A percentile compares a stretch with the other conserved stretches of the same genome.
Conservation (phyloP, 257 asterid species). For the Galeopsis tetrahit region DNA sequence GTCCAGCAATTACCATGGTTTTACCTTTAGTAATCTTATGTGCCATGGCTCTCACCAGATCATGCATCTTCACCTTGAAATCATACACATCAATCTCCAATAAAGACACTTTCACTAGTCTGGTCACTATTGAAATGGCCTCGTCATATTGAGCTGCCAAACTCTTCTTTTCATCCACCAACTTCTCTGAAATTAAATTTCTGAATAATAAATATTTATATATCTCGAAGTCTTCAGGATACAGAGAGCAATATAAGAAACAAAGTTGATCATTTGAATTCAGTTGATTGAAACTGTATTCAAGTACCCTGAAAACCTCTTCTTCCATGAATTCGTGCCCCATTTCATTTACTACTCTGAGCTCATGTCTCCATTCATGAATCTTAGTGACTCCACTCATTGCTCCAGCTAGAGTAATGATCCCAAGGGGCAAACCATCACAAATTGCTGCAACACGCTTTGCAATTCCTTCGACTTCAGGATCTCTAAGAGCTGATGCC, state of each 20-base stretch:
- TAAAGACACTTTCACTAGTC: conserved; percentile 17
- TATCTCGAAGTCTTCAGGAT: conserved; percentile 20
- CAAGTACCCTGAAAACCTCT: conserved; percentile 24
- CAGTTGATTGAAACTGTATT: conserved; percentile 29
- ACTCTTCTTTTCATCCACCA: conserved; percentile 24
- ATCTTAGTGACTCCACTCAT: conserved; percentile 20
- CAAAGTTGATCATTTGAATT: conserved; percentile 10
- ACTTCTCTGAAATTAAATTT: conserved; percentile 13
- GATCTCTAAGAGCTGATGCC: not conserved
- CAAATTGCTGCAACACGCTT: conserved; percentile 9
- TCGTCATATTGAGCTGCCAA: conserved; percentile 10
- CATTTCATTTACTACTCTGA: conserved; percentile 15
- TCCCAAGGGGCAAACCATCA: conserved; percentile 26
- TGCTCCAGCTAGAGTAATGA: conserved; percentile 5
- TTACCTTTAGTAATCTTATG: conserved; percentile 4
- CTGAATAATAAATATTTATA: not conserved
- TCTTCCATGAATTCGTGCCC: not conserved
- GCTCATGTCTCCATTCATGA: conserved; percentile 29
- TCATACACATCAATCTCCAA: conserved; percentile 12
- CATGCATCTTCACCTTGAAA: conserved; percentile 29
- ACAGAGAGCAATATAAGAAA: not conserved
- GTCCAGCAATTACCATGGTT: not conserved
- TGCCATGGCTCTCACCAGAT: conserved; percentile 35
- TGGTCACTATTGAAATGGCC: conserved; percentile 23
- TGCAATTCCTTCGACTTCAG: conserved; percentile 22